Evolutionary conservation across 208 protist species (phyloP).

Genomic region (Leishmania guyanensis): DNA sequence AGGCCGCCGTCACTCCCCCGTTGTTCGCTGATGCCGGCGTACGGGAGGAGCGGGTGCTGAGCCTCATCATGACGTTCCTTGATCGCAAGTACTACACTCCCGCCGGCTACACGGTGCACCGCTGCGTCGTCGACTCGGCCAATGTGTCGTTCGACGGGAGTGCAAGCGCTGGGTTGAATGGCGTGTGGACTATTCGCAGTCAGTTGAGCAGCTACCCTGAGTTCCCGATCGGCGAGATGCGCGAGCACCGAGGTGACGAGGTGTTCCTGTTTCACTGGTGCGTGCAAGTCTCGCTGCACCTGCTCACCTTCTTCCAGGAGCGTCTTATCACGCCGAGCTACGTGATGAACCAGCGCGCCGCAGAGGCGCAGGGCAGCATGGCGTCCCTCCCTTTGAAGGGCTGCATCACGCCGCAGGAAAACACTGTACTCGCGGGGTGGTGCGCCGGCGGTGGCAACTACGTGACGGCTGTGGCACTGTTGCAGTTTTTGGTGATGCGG

Average conservation of each 20-base stretch:
- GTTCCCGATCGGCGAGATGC: conserved; percentile 45
- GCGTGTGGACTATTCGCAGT: conserved; percentile 41
- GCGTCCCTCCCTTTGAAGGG: conserved; percentile 33
- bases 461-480: conserved; percentile 53
- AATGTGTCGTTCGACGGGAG: conserved; percentile 2
- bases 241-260: conserved; percentile 70
- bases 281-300: conserved; percentile 75
- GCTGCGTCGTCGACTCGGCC: conserved; percentile 26
- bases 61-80: conserved; percentile 44
- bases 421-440: conserved; percentile 53
- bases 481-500: conserved; percentile 82
- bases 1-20: neutral
- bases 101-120: conserved; percentile 31
- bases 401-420: conserved; percentile 72
- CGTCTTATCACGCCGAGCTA: conserved; percentile 68
- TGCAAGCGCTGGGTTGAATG: conserved; percentile 9
- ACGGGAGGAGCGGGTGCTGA: conserved; percentile 37
- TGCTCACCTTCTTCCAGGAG: conserved; percentile 81
- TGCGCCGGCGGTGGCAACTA: conserved; percentile 84
- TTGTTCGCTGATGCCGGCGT: conserved; percentile 26
- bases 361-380: conserved; percentile 27
- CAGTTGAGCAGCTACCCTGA: conserved; percentile 47
- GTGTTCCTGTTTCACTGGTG: conserved; percentile 85
- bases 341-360: conserved; percentile 60
- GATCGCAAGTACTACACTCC: conserved; percentile 42